Percentiles rank a stretch among this genome's conserved stretches.
phyloP scores from a whole-genome alignment of 352 stramenopile species.

The Ophiocytium majus region DNA sequence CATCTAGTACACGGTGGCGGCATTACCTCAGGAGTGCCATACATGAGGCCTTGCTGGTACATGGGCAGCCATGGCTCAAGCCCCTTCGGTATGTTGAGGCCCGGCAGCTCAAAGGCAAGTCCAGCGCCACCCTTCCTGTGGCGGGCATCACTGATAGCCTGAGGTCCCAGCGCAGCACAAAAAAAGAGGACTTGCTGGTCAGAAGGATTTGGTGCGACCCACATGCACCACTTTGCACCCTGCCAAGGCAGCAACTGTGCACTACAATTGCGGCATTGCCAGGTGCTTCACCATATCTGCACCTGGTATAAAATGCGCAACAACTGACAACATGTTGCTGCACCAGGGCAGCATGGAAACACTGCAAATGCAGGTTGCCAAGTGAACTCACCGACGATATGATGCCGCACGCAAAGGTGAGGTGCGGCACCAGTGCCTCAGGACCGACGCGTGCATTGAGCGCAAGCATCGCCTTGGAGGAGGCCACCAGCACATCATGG shows the following conservation, averaged over 20 bases:
- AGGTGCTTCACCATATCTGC: slow-evolving; percentile 6
- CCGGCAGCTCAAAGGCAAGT: slow-evolving; percentile 60
- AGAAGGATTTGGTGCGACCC: too few relatives aligned
- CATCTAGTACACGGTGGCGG: neutral
- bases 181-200: too few relatives aligned
- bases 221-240: too few relatives aligned
- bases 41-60: slow-evolving; percentile 95
- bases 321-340: neutral
- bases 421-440: slow-evolving; percentile 44
- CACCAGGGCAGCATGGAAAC: neutral
- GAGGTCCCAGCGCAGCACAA: too few relatives aligned
- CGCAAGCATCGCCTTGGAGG: slow-evolving; percentile 75
- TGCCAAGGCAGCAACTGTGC: too few relatives aligned
- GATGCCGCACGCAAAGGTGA: slow-evolving; percentile 47
- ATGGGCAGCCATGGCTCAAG: slow-evolving; percentile 94
- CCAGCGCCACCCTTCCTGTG: slow-evolving; percentile 48
- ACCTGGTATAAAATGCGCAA: neutral
- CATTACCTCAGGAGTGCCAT: slow-evolving; percentile 67
- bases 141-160: slow-evolving; percentile 50
- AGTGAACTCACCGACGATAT: slow-evolving; percentile 40
- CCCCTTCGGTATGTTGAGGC: slow-evolving; percentile 74
- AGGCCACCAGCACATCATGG: slow-evolving; percentile 76
- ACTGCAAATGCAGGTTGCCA: neutral
- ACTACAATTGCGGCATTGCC: too few relatives aligned
- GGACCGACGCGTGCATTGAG: slow-evolving; percentile 43